These are phyloP conservation scores for Malassezia furfur DNA, from an alignment of 1,284 basidiomycete species.

Conservation along the genomic window DNA sequence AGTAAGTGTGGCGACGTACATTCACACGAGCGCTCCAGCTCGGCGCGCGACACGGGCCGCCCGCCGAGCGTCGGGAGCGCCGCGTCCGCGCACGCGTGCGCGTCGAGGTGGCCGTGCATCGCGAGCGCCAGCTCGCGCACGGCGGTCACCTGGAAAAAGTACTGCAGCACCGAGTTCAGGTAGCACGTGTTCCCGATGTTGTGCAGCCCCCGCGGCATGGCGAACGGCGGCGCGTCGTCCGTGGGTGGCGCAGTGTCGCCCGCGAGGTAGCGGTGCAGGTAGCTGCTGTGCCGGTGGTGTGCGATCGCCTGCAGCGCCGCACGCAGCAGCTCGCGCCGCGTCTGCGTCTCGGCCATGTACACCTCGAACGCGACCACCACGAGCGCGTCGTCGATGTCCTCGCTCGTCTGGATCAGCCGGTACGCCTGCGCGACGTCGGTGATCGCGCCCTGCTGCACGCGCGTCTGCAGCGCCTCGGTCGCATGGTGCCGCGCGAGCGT, in stretches of 20 bases:
- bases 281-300: conserved; percentile 64
- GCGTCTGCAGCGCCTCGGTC: background rate
- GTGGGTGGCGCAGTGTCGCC: conserved; percentile 52
- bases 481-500: background rate
- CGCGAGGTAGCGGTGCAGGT: conserved; percentile 58
- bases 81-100: background rate
- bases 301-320: conserved; percentile 50
- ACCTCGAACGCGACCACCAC: conserved; percentile 64
- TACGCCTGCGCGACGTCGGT: conserved; percentile 66
- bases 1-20: conserved; percentile 41
- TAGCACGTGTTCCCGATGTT: conserved; percentile 91
- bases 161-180: conserved; percentile 75
- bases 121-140: conserved; percentile 65
- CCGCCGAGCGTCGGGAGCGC: conserved; percentile 72
- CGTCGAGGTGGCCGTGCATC: conserved; percentile 42
- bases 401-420: conserved; percentile 61
- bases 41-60: conserved; percentile 65
- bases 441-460: background rate
- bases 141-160: conserved; percentile 88
- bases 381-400: conserved; percentile 65
- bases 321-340: conserved; percentile 35
- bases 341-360: conserved; percentile 59
- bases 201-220: conserved; percentile 73
- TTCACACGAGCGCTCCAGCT: conserved; percentile 70
- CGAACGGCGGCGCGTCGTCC: conserved; percentile 49